Evolutionary conservation across 208 protist species (phyloP), one percentile per base, ranked within the genome.

Genomic region (Leishmania aethiopica): DNA sequence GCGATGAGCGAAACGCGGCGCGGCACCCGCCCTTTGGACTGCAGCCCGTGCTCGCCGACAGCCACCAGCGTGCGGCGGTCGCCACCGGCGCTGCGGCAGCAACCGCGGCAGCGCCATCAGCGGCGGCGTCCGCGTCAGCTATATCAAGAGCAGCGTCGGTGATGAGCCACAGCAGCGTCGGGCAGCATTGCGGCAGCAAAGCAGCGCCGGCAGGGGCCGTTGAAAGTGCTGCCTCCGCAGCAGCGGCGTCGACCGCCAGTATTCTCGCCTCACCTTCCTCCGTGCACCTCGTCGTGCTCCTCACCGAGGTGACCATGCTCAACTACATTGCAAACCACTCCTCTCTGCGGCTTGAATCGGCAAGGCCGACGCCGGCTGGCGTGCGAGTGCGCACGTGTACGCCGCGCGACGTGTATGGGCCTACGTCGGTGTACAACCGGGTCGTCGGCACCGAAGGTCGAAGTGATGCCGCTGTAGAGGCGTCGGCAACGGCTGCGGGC

Each of bases 1-100:
- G 94, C 4, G 94, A 97, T 77, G 92, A 96, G 81, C 91, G 94
- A 35, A 95, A 89, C 76, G 91, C 89, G 13, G 85, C 84, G 42
- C 60, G 84, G 28, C 88, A 91, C 59, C 91, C 89, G 15, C 88
- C 92, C 35, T 96, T 97, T 84, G 87, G 88, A 35, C 75, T 95
- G 32, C 94, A 95, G 71, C 88, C 87, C 47, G 45, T 78, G 10
- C 83, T 86, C 75, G 80, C 78, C 11, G 82, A 87, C 57, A 32
- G 37, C 45, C 82, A 90, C 55, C 75, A 42, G 37, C 74, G 84
- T 37, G 77, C 78, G 40, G 70, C n/a, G 67, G 28, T 67, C 45
- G 11, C 75, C n/a, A 55, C 71, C 40, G n/a, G 73, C 47, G 62
- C 75, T 15, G 70, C 75, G 57, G 62, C 77, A 47, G 51, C 35